phyloP scores from a whole-genome alignment of 495 filamentous ascomycete genomes.

The Daldinia vernicosa region DNA sequence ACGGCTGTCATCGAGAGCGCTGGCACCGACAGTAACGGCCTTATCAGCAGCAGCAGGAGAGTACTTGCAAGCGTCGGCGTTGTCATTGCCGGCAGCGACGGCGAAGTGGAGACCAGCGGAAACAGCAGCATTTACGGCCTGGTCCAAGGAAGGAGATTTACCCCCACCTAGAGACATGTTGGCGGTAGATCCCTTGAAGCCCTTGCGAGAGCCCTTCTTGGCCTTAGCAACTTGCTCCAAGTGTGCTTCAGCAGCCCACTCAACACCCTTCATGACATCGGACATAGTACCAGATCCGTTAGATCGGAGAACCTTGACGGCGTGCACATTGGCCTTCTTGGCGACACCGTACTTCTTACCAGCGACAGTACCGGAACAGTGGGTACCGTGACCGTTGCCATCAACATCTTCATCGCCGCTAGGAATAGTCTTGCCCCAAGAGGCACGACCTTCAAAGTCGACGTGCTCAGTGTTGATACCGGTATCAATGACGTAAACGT shows the following conservation, averaged over 20 bases:
- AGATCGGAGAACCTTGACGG: constrained; percentile 97
- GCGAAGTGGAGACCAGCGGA: constrained; percentile 93
- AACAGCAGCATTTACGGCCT: constrained; percentile 93
- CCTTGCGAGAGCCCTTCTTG: constrained; percentile 86
- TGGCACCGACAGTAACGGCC: constrained; percentile 96
- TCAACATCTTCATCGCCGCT: constrained; percentile 82
- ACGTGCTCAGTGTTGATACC: constrained; percentile 93
- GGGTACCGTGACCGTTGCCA: constrained; percentile 98
- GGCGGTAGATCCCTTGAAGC: constrained; percentile 97
- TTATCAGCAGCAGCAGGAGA: constrained; percentile 94
- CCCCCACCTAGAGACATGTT: constrained; percentile 99
- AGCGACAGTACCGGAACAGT: constrained; percentile 97
- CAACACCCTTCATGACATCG: constrained; percentile 97
- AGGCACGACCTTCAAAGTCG: constrained; percentile 94
- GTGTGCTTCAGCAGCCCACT: constrained; percentile 88
- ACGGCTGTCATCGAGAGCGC: constrained; percentile 90
- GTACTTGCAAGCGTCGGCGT: constrained; percentile 98
- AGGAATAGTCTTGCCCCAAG: constrained; percentile 97
- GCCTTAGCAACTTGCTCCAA: constrained; percentile 74
- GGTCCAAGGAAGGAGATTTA: constrained; percentile 88
- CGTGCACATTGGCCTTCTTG: constrained; percentile 96
- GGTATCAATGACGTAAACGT: constrained; percentile 99
- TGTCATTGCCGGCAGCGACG: constrained; percentile 98
- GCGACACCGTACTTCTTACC: constrained; percentile 99
- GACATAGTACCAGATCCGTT: constrained; percentile 99